Evolutionary conservation across 805 yeast species (phyloP).

Genomic region (Starmerella ratchasimensis): DNA sequence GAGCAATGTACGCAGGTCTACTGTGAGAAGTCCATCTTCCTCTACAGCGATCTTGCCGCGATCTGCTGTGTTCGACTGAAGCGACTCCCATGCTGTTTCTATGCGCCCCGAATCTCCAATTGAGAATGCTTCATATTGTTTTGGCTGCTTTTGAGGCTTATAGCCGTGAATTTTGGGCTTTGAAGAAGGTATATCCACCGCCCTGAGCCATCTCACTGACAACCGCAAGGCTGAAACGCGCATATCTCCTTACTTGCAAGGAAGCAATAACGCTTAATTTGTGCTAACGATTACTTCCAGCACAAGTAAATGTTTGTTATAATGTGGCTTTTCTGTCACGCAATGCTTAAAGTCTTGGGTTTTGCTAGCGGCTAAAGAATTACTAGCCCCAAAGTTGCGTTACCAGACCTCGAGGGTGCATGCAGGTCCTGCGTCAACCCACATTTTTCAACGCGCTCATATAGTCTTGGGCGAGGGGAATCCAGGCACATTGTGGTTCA

Average conservation of each 20-base stretch:
- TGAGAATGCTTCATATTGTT: slow-evolving; percentile 56
- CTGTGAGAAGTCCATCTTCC: slow-evolving; percentile 69
- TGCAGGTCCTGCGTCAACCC: too few relatives aligned
- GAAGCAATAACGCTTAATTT: too few relatives aligned
- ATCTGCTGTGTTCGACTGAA: neutral
- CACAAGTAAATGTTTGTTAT: too few relatives aligned
- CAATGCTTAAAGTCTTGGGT: too few relatives aligned
- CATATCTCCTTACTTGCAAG: neutral
- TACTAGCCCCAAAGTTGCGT: too few relatives aligned
- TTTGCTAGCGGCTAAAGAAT: too few relatives aligned
- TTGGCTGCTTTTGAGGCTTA: slow-evolving; percentile 34
- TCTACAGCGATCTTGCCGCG: slow-evolving; percentile 42
- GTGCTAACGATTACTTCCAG: too few relatives aligned
- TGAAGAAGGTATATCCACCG: slow-evolving; percentile 58
- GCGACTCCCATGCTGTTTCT: slow-evolving; percentile 36
- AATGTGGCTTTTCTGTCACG: too few relatives aligned
- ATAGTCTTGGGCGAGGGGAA: too few relatives aligned
- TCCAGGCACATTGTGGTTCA: too few relatives aligned
- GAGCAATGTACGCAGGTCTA: slow-evolving; percentile 41
- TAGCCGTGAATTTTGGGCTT: slow-evolving; percentile 54
- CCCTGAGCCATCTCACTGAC: slow-evolving; percentile 55
- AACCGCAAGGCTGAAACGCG: neutral
- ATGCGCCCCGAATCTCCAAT: slow-evolving; percentile 45
- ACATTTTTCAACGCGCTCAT: too few relatives aligned
- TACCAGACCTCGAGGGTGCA: slow-evolving; percentile 1